phyloP scores from a whole-genome alignment of 2,329 filamentous ascomycete genomes.

The Eutypella sp. region DNA sequence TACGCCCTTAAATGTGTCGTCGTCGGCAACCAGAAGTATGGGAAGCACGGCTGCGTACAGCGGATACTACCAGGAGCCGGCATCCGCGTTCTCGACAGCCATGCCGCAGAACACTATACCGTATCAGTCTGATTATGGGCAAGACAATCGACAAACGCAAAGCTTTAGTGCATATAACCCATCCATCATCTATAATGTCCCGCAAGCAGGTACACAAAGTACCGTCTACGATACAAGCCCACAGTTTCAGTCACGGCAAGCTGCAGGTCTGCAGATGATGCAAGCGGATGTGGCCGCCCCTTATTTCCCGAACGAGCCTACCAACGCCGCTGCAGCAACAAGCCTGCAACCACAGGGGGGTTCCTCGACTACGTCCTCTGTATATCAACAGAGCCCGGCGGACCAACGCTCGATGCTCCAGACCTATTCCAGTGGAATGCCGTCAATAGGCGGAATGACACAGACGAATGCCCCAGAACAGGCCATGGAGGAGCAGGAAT shows the following conservation, averaged over 20 bases:
- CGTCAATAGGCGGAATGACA: conserved; percentile 41
- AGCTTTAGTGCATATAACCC: conserved; percentile 55
- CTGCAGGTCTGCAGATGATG: conserved; percentile 73
- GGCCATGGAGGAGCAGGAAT: conserved; percentile 54
- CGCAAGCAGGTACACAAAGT: conserved; percentile 55
- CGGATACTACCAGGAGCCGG: conserved; percentile 54
- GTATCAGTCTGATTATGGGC: conserved; percentile 59
- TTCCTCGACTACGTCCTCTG: conserved; percentile 45
- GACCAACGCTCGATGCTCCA: conserved; percentile 52
- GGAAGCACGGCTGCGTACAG: conserved; percentile 53
- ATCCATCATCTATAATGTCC: conserved; percentile 76
- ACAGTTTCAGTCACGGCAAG: conserved; percentile 71
- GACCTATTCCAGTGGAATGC: conserved; percentile 44
- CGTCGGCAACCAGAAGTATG: conserved; percentile 45
- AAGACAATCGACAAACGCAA: conserved; percentile 54
- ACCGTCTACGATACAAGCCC: conserved; percentile 71
- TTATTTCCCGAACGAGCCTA: conserved; percentile 68
- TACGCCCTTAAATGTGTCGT: conserved; percentile 44
- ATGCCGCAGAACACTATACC: conserved; percentile 51
- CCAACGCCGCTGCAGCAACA: conserved; percentile 54
- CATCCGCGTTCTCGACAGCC: conserved; percentile 47
- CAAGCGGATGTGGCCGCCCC: conserved; percentile 60
- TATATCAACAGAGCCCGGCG: conserved; percentile 62
- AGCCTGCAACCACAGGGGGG: conserved; percentile 46
- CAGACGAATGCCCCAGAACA: conserved; percentile 40